phyloP scores from a whole-genome alignment of 2,329 filamentous ascomycete species.

The Geosmithia morbida region DNA sequence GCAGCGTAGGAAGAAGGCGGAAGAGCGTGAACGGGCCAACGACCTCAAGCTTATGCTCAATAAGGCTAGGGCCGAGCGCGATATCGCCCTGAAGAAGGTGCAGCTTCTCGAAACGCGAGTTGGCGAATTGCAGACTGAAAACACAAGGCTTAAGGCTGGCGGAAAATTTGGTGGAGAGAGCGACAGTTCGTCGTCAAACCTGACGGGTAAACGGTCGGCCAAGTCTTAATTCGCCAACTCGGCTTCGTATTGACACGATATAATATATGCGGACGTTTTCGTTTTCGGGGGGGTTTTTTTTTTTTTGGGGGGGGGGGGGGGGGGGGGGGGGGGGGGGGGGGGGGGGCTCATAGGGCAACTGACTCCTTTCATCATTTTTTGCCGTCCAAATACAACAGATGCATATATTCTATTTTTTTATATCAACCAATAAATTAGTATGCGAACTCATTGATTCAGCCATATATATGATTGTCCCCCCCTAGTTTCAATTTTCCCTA shows the following conservation, averaged over 20 bases:
- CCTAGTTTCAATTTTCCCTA: constrained; percentile 2
- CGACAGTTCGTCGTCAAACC: neutral
- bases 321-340: too few species aligned
- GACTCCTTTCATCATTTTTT: neutral
- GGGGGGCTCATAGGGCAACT: neutral
- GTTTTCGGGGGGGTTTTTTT: too few species aligned
- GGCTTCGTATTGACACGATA: too few species aligned
- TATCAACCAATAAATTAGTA: neutral
- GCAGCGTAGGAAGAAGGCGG: constrained; percentile 31
- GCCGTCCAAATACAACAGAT: too few species aligned
- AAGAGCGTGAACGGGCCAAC: constrained; percentile 37
- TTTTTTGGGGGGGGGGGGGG: too few species aligned
- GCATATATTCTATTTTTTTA: too few species aligned
- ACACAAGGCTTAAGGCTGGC: constrained; percentile 40
- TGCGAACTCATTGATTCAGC: neutral
- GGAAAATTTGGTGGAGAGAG: constrained; percentile 10
- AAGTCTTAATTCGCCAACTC: neutral
- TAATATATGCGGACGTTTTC: too few species aligned
- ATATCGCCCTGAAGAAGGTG: constrained; percentile 35
- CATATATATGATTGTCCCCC: constrained; percentile 2
- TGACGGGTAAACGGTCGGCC: neutral
- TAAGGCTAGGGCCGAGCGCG: constrained; percentile 31
- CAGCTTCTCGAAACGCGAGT: constrained; percentile 39
- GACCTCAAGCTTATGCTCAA: constrained; percentile 38
- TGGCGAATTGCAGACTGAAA: constrained; percentile 43